Evolutionary conservation across 257 asterid species (phyloP).

Genomic region (Jaltomata sinuosa): DNA sequence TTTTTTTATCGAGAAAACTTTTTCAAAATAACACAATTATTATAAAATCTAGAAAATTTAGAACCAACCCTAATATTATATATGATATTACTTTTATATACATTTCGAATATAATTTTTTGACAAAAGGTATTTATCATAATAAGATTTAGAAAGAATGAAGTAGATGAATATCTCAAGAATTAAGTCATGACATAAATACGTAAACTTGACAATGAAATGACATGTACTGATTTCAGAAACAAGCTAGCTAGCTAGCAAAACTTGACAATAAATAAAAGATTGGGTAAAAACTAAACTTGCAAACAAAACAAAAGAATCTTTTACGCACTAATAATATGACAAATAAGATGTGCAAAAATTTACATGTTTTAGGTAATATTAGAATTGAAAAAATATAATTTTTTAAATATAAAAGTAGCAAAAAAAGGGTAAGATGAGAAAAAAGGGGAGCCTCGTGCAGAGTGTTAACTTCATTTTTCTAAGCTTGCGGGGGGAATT

Average conservation of each 20-base stretch:
- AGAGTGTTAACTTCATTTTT: slow-evolving; percentile 29
- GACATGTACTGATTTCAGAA: background rate
- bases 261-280: background rate
- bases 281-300: background rate
- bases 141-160: background rate
- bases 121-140: too few relatives aligned
- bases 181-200: background rate
- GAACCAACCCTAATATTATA: too few relatives aligned
- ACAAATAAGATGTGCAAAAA: background rate
- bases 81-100: too few relatives aligned
- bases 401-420: background rate
- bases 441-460: slow-evolving; percentile 22
- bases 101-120: too few relatives aligned
- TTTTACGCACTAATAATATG: background rate
- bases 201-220: background rate
- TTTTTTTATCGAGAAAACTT: too few relatives aligned
- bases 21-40: too few relatives aligned
- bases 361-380: background rate
- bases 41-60: too few relatives aligned
- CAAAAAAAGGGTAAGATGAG: slow-evolving; percentile 1
- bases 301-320: background rate
- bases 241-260: background rate
- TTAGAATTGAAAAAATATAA: slow-evolving; percentile 3
- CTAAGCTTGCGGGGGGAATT: slow-evolving; percentile 21
- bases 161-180: background rate